These are phyloP conservation scores for Plasmodium gonderi DNA, from an alignment of 169 alveolate species.

Conservation along the genomic window DNA sequence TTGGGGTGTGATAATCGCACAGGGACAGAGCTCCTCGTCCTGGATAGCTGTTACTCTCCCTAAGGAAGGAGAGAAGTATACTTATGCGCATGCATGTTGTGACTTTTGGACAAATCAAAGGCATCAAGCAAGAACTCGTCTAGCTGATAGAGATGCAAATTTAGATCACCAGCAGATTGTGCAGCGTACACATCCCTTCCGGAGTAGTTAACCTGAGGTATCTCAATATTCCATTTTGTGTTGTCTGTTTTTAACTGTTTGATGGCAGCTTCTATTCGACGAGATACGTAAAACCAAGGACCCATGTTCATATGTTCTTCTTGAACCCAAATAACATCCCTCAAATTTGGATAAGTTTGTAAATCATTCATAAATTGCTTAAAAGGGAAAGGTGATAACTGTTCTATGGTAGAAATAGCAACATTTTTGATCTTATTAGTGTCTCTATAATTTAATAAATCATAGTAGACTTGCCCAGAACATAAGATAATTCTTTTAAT, in stretches of 20 bases:
- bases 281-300: conserved; percentile 85
- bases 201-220: conserved; percentile 70
- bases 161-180: conserved; percentile 78
- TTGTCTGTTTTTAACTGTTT: conserved; percentile 70
- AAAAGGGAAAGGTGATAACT: conserved; percentile 93
- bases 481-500: conserved; percentile 87
- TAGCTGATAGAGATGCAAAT: conserved; percentile 61
- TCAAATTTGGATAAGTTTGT: conserved; percentile 77
- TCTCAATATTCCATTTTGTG: conserved; percentile 46
- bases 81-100: conserved; percentile 76
- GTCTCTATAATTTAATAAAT: conserved; percentile 81
- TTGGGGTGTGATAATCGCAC: too few relatives aligned
- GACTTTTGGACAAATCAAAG: conserved; percentile 54
- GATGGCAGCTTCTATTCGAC: conserved; percentile 79
- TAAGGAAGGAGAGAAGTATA: conserved; percentile 12
- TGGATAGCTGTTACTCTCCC: neutral
- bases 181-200: conserved; percentile 81
- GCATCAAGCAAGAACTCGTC: conserved; percentile 78
- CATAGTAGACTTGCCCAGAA: conserved; percentile 94
- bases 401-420: conserved; percentile 91
- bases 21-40: too few relatives aligned
- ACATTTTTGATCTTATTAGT: conserved; percentile 77
- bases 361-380: conserved; percentile 80
- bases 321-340: conserved; percentile 91
- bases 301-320: conserved; percentile 95